These are phyloP conservation scores for Tilletia indica DNA, from an alignment of 1,284 basidiomycete genomes.

Conservation along the genomic window DNA sequence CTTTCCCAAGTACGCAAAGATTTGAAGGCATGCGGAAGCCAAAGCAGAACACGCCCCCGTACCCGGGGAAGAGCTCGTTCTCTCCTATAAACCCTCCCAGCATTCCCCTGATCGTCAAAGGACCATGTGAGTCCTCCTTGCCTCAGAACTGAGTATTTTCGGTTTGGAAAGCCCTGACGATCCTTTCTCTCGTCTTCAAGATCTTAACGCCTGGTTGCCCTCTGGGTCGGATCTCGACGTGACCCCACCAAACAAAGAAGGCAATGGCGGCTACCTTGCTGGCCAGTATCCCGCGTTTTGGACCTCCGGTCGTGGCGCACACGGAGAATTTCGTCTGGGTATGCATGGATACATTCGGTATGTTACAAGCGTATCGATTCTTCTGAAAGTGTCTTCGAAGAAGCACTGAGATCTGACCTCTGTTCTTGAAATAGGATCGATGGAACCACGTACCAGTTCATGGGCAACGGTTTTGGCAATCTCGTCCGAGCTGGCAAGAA, in stretches of 20 bases:
- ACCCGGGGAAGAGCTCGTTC: conserved; percentile 32
- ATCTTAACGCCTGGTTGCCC: conserved; percentile 47
- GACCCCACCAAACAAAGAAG: conserved; percentile 45
- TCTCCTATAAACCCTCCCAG: conserved; percentile 48
- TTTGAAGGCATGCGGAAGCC: not conserved
- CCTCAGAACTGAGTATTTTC: not conserved
- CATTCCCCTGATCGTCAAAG: conserved; percentile 44
- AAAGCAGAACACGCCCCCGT: not conserved
- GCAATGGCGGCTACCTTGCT: conserved; percentile 47
- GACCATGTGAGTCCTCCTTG: conserved; percentile 32
- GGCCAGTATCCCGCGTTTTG: conserved; percentile 47
- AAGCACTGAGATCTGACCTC: too few species aligned
- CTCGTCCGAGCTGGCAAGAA: conserved; percentile 37
- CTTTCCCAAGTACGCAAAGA: not conserved
- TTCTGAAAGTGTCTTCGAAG: too few species aligned
- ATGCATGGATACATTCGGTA: conserved; percentile 45
- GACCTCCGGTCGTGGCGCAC: conserved; percentile 49
- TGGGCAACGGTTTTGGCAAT: conserved; percentile 50
- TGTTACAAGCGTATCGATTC: not conserved
- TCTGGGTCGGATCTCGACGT: conserved; percentile 34
- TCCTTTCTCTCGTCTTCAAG: conserved; percentile 9
- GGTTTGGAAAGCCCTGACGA: too few species aligned
- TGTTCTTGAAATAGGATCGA: conserved; percentile 27
- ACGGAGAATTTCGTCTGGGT: conserved; percentile 46
- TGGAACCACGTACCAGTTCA: conserved; percentile 47